phyloP scores from a whole-genome alignment of 1,284 basidiomycete genomes.

The Volvariella surrecta region DNA sequence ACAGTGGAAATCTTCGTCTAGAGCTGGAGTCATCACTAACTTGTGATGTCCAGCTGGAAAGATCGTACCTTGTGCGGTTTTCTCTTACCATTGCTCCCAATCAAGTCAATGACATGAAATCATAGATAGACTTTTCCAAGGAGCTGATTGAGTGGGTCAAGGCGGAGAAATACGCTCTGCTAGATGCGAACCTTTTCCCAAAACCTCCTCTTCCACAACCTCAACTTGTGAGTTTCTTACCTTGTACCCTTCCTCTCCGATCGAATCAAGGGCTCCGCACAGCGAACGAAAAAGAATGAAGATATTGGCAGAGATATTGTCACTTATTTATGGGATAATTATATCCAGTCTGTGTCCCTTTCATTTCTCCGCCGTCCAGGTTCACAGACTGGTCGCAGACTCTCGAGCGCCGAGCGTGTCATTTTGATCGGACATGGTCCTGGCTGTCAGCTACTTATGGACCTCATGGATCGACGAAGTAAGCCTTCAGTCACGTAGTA shows the following conservation, averaged over 20 bases:
- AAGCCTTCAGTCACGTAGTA: constrained; percentile 14
- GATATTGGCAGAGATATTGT: constrained; percentile 54
- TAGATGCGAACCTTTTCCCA: constrained; percentile 85
- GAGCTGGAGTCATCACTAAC: constrained; percentile 68
- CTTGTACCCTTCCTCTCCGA: background rate
- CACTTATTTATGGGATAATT: constrained; percentile 93
- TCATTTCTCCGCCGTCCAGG: constrained; percentile 5
- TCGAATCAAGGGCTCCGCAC: constrained; percentile 3
- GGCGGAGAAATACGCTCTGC: constrained; percentile 55
- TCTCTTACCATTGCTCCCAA: background rate
- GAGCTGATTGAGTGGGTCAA: constrained; percentile 73
- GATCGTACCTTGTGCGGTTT: constrained; percentile 66
- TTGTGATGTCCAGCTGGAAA: constrained; percentile 70
- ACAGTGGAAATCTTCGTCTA: constrained; percentile 77
- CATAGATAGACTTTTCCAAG: constrained; percentile 80
- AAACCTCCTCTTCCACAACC: constrained; percentile 34
- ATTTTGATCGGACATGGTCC: constrained; percentile 84
- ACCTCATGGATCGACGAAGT: constrained; percentile 68
- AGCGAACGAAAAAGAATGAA: constrained; percentile 28
- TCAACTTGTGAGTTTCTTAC: constrained; percentile 12
- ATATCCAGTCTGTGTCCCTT: constrained; percentile 60
- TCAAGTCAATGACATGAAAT: background rate
- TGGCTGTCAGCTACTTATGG: constrained; percentile 69
- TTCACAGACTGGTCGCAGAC: constrained; percentile 33
- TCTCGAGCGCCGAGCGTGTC: constrained; percentile 64